Evolutionary conservation across 1,284 basidiomycete genomes (phyloP).

Genomic region (Leccinum laetum): DNA sequence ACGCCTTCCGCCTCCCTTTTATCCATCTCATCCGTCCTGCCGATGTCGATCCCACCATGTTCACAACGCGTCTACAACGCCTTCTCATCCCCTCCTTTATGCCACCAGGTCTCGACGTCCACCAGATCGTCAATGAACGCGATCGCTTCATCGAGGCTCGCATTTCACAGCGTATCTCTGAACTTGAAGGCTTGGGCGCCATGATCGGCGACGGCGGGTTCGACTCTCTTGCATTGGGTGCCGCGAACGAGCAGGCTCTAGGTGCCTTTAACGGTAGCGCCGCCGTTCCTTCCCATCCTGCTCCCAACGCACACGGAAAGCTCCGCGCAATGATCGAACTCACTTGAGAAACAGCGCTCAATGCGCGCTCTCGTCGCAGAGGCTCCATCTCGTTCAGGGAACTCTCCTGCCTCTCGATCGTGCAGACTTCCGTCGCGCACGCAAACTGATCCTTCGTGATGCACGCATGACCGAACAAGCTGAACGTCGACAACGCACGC

Average conservation of each 20-base stretch:
- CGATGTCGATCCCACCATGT: constrained; percentile 57
- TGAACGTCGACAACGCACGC: constrained; percentile 93
- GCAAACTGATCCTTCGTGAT: constrained; percentile 89
- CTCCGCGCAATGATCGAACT: constrained; percentile 93
- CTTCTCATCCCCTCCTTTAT: constrained; percentile 88
- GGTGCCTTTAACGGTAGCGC: not conserved
- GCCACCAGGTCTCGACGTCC: constrained; percentile 93
- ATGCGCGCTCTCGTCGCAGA: constrained; percentile 88
- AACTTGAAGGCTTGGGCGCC: constrained; percentile 84
- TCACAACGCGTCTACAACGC: constrained; percentile 75
- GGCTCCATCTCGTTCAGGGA: constrained; percentile 76
- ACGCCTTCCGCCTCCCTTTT: constrained; percentile 89
- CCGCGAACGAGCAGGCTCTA: constrained; percentile 46
- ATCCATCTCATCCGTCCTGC: constrained; percentile 68
- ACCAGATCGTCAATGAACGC: constrained; percentile 88
- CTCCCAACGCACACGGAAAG: constrained; percentile 71
- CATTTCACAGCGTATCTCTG: constrained; percentile 86
- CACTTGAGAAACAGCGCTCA: constrained; percentile 88
- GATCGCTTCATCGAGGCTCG: constrained; percentile 91
- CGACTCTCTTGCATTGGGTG: constrained; percentile 49
- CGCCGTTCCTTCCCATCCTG: constrained; percentile 41
- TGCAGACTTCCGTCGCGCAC: constrained; percentile 85
- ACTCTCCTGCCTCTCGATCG: constrained; percentile 93
- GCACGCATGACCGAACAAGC: constrained; percentile 89
- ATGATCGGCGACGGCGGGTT: constrained; percentile 80